phyloP scores from a whole-genome alignment of 1,139 yeast species.

The Barnettozyma hawaiiensis region DNA sequence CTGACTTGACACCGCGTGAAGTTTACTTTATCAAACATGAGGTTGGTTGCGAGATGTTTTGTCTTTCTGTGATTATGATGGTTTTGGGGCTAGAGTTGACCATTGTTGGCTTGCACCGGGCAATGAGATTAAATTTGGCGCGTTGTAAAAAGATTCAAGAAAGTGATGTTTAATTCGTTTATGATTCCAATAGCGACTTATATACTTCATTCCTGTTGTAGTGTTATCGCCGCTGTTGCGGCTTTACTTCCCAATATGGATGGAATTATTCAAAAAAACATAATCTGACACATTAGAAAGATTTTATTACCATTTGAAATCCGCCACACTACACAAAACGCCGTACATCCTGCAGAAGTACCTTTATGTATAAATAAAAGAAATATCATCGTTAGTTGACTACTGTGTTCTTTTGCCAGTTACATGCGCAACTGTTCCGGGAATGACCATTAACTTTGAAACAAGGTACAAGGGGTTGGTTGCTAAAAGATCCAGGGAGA shows the following conservation, averaged over 20 bases:
- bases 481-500: constrained; percentile 18
- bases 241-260: constrained; percentile 4
- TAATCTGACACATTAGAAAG: no score
- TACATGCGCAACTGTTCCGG: no score
- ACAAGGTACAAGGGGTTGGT: constrained; percentile 13
- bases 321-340: constrained; percentile 1
- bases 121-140: constrained; percentile 1
- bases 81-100: constrained; percentile 4
- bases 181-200: not conserved
- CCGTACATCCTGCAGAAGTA: not conserved
- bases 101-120: constrained; percentile 3
- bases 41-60: constrained; percentile 6
- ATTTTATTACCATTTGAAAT: no score
- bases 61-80: constrained; percentile 2
- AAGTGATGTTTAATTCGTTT: not conserved
- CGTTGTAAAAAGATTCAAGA: not conserved
- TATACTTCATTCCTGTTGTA: not conserved
- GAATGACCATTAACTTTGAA: constrained; percentile 16
- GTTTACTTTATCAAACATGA: constrained; percentile 2
- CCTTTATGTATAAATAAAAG: not conserved
- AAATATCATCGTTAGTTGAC: no score
- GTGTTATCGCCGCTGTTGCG: not conserved
- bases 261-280: no score
- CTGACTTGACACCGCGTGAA: not conserved
- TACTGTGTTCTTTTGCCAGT: not conserved